Evolutionary conservation across 139 green algal species (phyloP).

Genomic region (Tetraselmis striata): DNA sequence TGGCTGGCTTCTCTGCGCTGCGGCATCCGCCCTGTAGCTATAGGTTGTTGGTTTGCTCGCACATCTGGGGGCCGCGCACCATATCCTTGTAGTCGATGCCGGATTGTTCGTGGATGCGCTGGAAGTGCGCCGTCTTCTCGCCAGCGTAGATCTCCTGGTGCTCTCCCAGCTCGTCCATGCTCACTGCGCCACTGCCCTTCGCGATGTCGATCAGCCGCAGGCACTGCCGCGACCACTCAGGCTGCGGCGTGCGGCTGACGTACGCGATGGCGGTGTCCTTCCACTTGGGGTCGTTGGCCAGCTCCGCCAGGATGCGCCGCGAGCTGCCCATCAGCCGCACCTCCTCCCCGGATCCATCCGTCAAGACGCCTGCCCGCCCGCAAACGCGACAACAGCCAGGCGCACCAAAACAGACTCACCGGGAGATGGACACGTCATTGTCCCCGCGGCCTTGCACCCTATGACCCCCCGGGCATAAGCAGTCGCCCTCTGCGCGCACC

Average conservation of each 20-base stretch:
- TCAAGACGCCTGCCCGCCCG: no score
- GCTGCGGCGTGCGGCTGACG: slow-evolving; percentile 46
- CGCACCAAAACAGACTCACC: no score
- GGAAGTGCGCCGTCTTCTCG: slow-evolving; percentile 57
- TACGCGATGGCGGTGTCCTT: slow-evolving; percentile 40
- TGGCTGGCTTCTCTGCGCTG: no score
- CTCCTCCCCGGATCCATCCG: slow-evolving; percentile 22
- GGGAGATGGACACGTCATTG: no score
- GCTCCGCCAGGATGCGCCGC: slow-evolving; percentile 33
- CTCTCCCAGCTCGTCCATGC: background rate
- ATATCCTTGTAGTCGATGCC: slow-evolving; percentile 51
- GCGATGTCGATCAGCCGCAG: slow-evolving; percentile 41
- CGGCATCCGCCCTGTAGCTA: no score
- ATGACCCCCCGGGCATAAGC: no score
- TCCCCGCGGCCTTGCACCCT: no score
- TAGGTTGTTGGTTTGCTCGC: no score
- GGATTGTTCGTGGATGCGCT: slow-evolving; percentile 42
- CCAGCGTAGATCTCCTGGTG: slow-evolving; percentile 53
- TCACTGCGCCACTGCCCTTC: background rate
- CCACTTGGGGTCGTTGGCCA: slow-evolving; percentile 39
- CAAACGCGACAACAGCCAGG: no score
- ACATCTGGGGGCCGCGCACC: no score
- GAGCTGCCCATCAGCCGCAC: slow-evolving; percentile 41
- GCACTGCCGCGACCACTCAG: slow-evolving; percentile 45
- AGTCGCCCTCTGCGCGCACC: no score